Conservation (phyloP, 225 moss, liverwort and hornwort genomes). For the Climacium dendroides region DNA sequence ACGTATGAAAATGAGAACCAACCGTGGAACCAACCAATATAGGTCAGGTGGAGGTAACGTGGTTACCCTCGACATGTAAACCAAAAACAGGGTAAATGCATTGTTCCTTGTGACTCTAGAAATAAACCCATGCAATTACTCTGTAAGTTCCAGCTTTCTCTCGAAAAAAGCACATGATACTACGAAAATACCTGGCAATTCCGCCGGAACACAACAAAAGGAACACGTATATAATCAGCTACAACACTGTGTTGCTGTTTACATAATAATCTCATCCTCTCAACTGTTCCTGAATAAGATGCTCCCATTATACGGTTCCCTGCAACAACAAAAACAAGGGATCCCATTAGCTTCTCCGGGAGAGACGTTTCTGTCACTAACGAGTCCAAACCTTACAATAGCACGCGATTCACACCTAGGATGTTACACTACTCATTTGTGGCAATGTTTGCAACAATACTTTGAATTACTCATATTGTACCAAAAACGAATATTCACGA, state of each 20-base stretch:
- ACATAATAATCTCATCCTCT: constrained; percentile 14
- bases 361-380: neutral
- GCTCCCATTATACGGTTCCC: constrained; percentile 18
- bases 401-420: neutral
- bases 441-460: neutral
- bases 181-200: constrained; percentile 25
- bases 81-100: neutral
- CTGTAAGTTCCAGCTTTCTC: neutral
- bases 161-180: neutral
- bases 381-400: neutral
- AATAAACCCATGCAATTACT: neutral
- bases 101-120: neutral
- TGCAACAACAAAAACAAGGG: constrained; percentile 4
- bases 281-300: constrained; percentile 7
- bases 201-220: constrained; percentile 5
- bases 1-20: neutral
- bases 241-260: constrained; percentile 10
- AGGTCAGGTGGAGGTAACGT: neutral
- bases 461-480: neutral
- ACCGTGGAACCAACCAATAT: neutral
- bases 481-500: neutral
- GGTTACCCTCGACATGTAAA: neutral
- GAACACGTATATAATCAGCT: neutral
- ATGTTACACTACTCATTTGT: neutral
- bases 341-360: neutral